Base-by-base conservation (phyloP, 495 filamentous ascomycete species). In the Aspergillus mulundensis region DNA sequence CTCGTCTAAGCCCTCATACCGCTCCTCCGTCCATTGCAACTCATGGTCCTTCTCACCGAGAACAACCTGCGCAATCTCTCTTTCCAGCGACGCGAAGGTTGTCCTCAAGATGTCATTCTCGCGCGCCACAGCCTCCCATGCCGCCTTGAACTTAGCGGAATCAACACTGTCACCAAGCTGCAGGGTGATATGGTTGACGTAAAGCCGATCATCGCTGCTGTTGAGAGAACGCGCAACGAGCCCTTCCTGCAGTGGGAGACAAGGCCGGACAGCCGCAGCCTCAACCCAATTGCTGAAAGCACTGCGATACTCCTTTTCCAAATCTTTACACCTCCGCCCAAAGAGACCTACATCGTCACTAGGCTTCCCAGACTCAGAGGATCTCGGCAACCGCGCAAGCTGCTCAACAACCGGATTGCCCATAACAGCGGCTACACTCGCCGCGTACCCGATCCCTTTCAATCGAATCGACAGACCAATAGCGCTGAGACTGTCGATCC, bases 181-280 rank as follows among this genome's bases (percentile, higher is more conserved):
- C 28, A 91, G 66, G 14, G 84, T 71, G 59, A 91, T 82, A 57
- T 91, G 87, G 59, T 91, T 93, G 71, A 90, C 89, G 61, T 95
- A 94, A 55, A 84, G 76, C 21, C 74, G 72, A 54, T 83, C 11
- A 7, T 36, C 11, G 32, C 11, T 74, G 0, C 84, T 87, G 15
- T 77, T 73, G 15, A 90, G 54, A 77, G 91, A 91, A 52, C 87
- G 84, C 0, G 83, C 83, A 44, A 93, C 76, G 77, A 95, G 85
- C 32, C 81, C 84, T 61, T 95, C 89, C 66, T 95, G 90, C 1
- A 91, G 71, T 12, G 89, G 87, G 0, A 90, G 56, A 28, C 70
- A 73, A 50, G 70, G 70, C 18, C 63, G 54, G 12, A 73, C 57
- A 16, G 57, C 55, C n/a, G 50, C 20, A 18, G 67, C 55, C 0